A percentile compares a stretch with the other conserved stretches of the same genome.
These are phyloP conservation scores for Flaveria ramosissima DNA, from an alignment of 129 eudicot genomes.

Conservation along the genomic window DNA sequence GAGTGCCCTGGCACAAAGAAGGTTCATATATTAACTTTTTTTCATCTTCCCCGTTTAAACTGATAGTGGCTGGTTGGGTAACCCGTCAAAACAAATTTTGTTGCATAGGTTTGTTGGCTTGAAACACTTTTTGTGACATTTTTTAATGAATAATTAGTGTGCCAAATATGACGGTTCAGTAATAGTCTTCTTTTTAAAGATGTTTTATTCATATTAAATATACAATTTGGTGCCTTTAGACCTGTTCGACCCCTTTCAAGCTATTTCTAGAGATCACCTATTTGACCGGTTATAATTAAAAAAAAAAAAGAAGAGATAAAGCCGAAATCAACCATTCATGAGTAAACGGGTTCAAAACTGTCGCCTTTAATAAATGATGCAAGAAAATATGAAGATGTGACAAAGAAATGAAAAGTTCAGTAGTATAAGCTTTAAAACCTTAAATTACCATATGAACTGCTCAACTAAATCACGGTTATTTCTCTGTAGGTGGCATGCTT, in stretches of 20 bases:
- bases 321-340: no score
- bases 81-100: background rate
- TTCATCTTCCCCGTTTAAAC: background rate
- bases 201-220: background rate
- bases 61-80: conserved; percentile 15
- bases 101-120: background rate
- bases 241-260: background rate
- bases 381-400: background rate
- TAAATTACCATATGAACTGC: background rate
- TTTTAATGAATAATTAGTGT: background rate
- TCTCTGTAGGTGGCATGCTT: conserved; percentile 62
- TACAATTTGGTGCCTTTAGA: background rate
- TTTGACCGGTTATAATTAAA: background rate
- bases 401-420: background rate
- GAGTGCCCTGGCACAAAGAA: conserved; percentile 87
- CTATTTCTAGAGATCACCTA: background rate
- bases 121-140: background rate
- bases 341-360: no score
- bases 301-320: no score
- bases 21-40: conserved; percentile 40
- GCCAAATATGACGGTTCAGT: background rate
- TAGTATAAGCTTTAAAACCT: conserved; percentile 9
- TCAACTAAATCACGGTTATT: conserved; percentile 15
- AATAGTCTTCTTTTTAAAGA: background rate
- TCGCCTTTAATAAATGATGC: background rate